Conservation (phyloP, 768 basidiomycete species). For the Tricholoma terreum region DNA sequence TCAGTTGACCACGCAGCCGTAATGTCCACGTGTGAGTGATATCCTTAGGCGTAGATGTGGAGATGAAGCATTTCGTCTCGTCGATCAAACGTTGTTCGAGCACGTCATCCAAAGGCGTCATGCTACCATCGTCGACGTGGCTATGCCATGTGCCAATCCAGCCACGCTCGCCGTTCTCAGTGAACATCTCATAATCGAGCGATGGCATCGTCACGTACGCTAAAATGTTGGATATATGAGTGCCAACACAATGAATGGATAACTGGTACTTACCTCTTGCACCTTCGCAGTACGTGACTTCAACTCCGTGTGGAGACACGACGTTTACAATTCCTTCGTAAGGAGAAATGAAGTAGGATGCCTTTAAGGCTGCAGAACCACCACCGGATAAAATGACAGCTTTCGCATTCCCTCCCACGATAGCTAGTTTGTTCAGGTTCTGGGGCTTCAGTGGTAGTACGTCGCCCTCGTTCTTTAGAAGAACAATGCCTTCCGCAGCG, state of each 20-base stretch:
- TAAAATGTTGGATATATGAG: conserved; percentile 21
- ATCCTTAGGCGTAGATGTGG: conserved; percentile 48
- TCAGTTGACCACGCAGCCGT: conserved; percentile 56
- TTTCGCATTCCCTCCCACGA: conserved; percentile 74
- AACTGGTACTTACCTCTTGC: conserved; percentile 48
- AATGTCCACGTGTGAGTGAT: conserved; percentile 65
- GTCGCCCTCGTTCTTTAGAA: conserved; percentile 64
- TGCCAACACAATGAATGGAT: not conserved
- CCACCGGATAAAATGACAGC: conserved; percentile 62
- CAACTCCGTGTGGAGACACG: conserved; percentile 42
- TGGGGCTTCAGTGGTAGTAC: conserved; percentile 51
- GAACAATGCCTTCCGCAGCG: conserved; percentile 69
- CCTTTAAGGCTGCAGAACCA: conserved; percentile 69
- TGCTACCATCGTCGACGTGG: conserved; percentile 56
- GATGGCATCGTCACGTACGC: conserved; percentile 65
- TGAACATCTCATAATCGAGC: conserved; percentile 64
- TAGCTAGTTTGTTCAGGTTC: conserved; percentile 63
- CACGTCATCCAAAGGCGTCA: conserved; percentile 42
- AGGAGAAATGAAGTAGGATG: conserved; percentile 74
- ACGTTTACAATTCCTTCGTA: conserved; percentile 72
- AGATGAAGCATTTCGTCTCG: conserved; percentile 66
- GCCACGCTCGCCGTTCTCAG: conserved; percentile 57
- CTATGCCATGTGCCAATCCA: conserved; percentile 64
- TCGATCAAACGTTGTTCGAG: conserved; percentile 46
- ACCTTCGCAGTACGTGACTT: conserved; percentile 67